Base-by-base conservation (phyloP, 1,139 yeast species). In the Nematodospora anomalae region DNA sequence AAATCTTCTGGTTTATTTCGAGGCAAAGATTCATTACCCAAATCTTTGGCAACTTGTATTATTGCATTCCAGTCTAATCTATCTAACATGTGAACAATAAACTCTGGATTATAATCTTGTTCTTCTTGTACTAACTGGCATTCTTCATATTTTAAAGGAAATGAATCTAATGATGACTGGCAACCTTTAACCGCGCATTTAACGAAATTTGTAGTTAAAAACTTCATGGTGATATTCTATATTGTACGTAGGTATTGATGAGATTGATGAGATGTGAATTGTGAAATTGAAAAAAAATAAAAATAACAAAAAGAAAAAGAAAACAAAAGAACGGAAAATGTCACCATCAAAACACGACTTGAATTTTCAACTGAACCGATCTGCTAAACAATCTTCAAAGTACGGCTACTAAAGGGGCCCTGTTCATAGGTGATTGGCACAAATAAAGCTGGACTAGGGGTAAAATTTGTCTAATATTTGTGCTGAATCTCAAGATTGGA, bases 181-280 rank as follows among this genome's bases (percentile, higher is more conserved):
- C 99, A 92, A 4, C 79, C 56, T 53, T 84, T 82, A 44, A 89
- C 86, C 0, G 97, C 92, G 62, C 99, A 92, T 59, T 85, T 89
- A 44, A 92, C 95, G 60, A 92, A 94, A 61, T 94, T 92, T 28
- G 97, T 87, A 22, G 98, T 90, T 29, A 92, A 69, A 53, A 92
- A 82, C 67, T 92, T 92, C 98, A 92, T 90, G 25, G 7, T 44
- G 6, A 15, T n/a, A 28, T 6, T 12, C 10, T 18, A 18, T 6
- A 8, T 18, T 18, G 21, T 18, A 18, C 21, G 21, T 18, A 8
- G 21, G 21, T n/a, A n/a, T n/a, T n/a, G n/a, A n/a, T n/a, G n/a
- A n/a, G n/a, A n/a, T 18, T 18, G 21, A 18, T 18, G 21, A 18
- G 21, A 18, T 18, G 8, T 18, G 21, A 18, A 18, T 6, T 18